A percentile compares a stretch with the other conserved stretches of the same genome.
Conservation (phyloP, 129 eudicot species). For the Escallonia rubra region DNA sequence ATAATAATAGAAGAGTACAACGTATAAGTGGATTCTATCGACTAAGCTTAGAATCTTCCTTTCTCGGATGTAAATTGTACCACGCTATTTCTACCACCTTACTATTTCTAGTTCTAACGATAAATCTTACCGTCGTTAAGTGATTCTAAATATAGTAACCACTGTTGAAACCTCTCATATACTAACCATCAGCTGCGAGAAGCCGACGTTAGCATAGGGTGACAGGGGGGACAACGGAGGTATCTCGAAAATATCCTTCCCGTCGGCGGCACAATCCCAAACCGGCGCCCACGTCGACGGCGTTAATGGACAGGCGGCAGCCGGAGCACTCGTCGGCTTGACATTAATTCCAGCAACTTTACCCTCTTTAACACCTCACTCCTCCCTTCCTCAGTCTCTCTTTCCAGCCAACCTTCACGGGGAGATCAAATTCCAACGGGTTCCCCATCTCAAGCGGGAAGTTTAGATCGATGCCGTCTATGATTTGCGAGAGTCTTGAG, state of each 20-base stretch:
- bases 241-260: slow-evolving; percentile 37
- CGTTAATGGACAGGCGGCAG: slow-evolving; percentile 22
- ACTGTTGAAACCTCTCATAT: slow-evolving; percentile 6
- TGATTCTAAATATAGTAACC: slow-evolving; percentile 9
- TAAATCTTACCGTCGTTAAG: too few species aligned
- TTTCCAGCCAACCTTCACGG: slow-evolving; percentile 16
- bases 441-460: slow-evolving; percentile 32
- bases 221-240: slow-evolving; percentile 50
- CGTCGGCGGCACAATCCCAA: slow-evolving; percentile 35
- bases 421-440: not conserved
- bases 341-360: slow-evolving; percentile 1
- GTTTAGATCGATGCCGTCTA: too few species aligned
- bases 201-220: slow-evolving; percentile 27
- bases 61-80: too few species aligned
- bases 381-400: slow-evolving; percentile 1
- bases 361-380: slow-evolving; percentile 7
- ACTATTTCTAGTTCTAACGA: too few species aligned
- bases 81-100: too few species aligned
- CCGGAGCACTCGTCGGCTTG: not conserved
- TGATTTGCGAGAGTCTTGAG: too few species aligned
- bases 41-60: too few species aligned
- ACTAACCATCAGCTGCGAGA: slow-evolving; percentile 4
- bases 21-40: too few species aligned
- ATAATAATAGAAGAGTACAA: too few species aligned
- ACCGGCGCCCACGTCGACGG: slow-evolving; percentile 39